Percentiles rank a stretch among this genome's conserved stretches.
These are phyloP conservation scores for Chrysoporthe deuterocubensis DNA, from an alignment of 2,329 filamentous ascomycete species.

Conservation along the genomic window DNA sequence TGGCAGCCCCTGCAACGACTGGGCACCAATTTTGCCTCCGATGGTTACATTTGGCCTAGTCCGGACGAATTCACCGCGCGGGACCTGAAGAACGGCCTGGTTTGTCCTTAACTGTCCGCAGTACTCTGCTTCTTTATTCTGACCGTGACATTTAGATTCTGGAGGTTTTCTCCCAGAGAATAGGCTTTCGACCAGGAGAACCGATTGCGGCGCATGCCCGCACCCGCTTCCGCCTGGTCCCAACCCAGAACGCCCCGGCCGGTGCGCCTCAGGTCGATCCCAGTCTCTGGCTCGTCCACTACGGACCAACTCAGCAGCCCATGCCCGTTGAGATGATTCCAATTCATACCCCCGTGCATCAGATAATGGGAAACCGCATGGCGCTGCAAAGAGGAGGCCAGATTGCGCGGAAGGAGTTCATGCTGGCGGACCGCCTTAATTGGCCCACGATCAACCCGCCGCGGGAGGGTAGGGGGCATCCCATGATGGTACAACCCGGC, in stretches of 20 bases:
- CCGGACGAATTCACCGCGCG: slow-evolving; percentile 77
- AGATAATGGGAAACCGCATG: slow-evolving; percentile 63
- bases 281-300: slow-evolving; percentile 89
- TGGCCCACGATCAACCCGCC: slow-evolving; percentile 86
- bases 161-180: slow-evolving; percentile 84
- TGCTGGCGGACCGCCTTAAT: slow-evolving; percentile 85
- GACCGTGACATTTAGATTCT: slow-evolving; percentile 62
- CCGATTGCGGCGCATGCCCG: slow-evolving; percentile 76
- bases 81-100: slow-evolving; percentile 66
- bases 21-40: slow-evolving; percentile 78
- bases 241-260: slow-evolving; percentile 66
- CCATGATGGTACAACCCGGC: slow-evolving; percentile 53
- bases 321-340: slow-evolving; percentile 71
- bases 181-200: slow-evolving; percentile 80
- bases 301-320: slow-evolving; percentile 75
- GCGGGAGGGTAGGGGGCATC: slow-evolving; percentile 53
- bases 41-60: slow-evolving; percentile 91
- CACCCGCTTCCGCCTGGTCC: slow-evolving; percentile 82
- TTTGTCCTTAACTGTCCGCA: slow-evolving; percentile 40
- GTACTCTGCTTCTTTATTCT: background rate
- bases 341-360: slow-evolving; percentile 63
- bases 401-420: slow-evolving; percentile 89
- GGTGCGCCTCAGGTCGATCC: slow-evolving; percentile 75
- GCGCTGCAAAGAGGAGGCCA: slow-evolving; percentile 77
- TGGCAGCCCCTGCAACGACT: slow-evolving; percentile 83